Conservation (phyloP, 768 basidiomycete genomes). For the Hypholoma sublateritium region DNA sequence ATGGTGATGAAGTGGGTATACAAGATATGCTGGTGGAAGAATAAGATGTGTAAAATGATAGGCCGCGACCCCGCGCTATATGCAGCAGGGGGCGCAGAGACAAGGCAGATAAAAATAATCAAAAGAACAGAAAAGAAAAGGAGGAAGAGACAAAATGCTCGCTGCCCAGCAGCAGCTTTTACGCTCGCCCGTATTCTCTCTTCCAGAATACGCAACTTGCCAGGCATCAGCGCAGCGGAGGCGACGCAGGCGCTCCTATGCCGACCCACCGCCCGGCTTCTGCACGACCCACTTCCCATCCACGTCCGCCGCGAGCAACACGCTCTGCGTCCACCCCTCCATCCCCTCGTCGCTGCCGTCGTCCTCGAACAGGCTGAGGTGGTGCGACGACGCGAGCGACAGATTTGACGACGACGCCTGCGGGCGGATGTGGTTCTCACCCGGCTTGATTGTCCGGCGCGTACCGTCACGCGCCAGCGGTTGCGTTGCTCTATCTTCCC, state of each 20-base stretch:
- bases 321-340: constrained; percentile 75
- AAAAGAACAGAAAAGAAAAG: not conserved
- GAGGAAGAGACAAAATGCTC: not conserved
- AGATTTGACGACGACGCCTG: constrained; percentile 17
- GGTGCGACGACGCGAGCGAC: constrained; percentile 38
- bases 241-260: not conserved
- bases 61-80: not conserved
- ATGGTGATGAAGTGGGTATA: too few relatives aligned
- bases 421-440: constrained; percentile 11
- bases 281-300: constrained; percentile 17
- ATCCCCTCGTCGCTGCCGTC: constrained; percentile 36
- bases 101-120: constrained; percentile 7
- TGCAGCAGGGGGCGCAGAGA: not conserved
- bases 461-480: not conserved
- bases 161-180: constrained; percentile 5
- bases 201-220: not conserved
- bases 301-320: constrained; percentile 67
- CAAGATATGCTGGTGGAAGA: not conserved
- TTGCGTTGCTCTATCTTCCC: not conserved
- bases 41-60: not conserved
- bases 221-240: not conserved
- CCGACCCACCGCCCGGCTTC: not conserved
- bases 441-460: constrained; percentile 12
- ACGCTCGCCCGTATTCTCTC: not conserved
- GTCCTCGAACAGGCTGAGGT: constrained; percentile 46